phyloP scores from a whole-genome alignment of 2,329 filamentous ascomycete genomes.

The Furcasterigmium furcatum region DNA sequence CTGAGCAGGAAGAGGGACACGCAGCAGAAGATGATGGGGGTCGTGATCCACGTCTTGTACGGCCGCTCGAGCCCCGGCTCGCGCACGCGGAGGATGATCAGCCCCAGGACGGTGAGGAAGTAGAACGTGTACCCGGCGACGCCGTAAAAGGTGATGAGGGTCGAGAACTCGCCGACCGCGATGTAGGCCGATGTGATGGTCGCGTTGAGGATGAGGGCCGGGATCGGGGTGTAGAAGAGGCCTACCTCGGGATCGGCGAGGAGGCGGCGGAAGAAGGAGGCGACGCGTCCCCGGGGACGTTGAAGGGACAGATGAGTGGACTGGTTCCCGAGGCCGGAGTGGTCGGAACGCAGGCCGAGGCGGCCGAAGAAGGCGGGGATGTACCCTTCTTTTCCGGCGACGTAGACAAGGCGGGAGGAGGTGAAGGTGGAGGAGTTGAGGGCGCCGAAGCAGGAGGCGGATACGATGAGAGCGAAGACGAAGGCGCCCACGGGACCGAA shows the following conservation, averaged over 20 bases:
- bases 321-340: constrained; percentile 33
- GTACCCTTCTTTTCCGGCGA: constrained; percentile 92
- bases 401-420: constrained; percentile 86
- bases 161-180: constrained; percentile 83
- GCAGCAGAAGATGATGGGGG: constrained; percentile 97
- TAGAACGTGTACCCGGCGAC: constrained; percentile 98
- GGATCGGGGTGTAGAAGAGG: constrained; percentile 91
- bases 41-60: constrained; percentile 95
- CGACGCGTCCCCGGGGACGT: constrained; percentile 52
- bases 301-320: constrained; percentile 43
- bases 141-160: constrained; percentile 93
- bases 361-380: constrained; percentile 80
- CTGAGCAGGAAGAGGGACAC: constrained; percentile 90
- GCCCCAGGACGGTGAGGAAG: constrained; percentile 88
- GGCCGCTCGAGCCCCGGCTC: constrained; percentile 87
- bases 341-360: constrained; percentile 64
- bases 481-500: constrained; percentile 83
- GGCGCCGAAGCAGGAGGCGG: constrained; percentile 88
- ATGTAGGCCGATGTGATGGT: constrained; percentile 74
- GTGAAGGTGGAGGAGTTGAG: constrained; percentile 95
- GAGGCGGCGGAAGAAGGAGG: constrained; percentile 55
- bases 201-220: constrained; percentile 82
- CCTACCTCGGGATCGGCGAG: constrained; percentile 75
- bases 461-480: constrained; percentile 83
- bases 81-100: constrained; percentile 84